Base-by-base conservation (phyloP, 441 rosid genomes). In the Jatropha podagrica region DNA sequence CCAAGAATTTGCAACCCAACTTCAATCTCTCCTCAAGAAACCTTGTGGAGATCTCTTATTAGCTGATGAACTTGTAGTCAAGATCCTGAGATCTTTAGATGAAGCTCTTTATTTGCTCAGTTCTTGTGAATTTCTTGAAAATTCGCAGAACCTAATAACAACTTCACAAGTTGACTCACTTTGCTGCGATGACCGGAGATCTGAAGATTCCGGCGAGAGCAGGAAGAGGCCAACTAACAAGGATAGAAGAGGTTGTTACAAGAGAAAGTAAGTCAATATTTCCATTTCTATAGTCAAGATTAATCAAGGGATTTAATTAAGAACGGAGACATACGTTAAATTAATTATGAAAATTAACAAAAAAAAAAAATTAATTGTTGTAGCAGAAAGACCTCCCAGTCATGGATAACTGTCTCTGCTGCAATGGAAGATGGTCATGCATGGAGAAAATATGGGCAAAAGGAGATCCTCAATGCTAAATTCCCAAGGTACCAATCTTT, bases 391-490 rank as follows among this genome's bases (percentile, higher is more conserved):
- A 69, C 48, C 65, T 80, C 82, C 23, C 75, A 82, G 18, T 73
- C 91, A 68, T 71, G 87, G 86, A 77, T 76, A 7, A 59, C 46
- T 32, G 81, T 81, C 32, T 80, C 88, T 40, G 55, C 85, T 40
- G 40, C 79, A 10, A 12, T 11, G 11, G 88, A 88, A 17, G 98
- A 94, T 40, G 80, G 78, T 69, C 84, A 82, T 72, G 84, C 91
- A 26, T 94, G 98, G 98, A 91, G 98, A 65, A 94, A 94, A 73
- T 94, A 94, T 70, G 98, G 98, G 12, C 97, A 92, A 72, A 94
- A 94, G 67, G 82, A 71, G 69, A 94, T 94, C 66, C 91, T 92
- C 71, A 86, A 94, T 76, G 68, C 95, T 63, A 86, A 83, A 69
- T 71, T 83, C 69, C 93, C 95, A 49, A 92, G 98, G 98, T 87